Conservation (phyloP, 108 stramenopile genomes). For the Nannochloropsis granulata region DNA sequence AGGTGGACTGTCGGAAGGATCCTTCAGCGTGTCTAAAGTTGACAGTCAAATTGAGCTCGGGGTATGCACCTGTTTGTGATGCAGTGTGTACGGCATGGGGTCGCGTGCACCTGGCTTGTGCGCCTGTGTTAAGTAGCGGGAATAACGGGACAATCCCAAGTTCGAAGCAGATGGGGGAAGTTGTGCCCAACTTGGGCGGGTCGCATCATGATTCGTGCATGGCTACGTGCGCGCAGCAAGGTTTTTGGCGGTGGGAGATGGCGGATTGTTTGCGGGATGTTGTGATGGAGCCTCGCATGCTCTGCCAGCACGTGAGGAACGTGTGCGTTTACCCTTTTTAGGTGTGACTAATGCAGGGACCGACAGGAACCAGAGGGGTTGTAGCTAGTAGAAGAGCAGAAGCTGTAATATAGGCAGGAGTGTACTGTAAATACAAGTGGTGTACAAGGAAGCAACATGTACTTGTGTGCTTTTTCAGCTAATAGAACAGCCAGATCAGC, state of each 20-base stretch:
- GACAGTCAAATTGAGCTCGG: background rate
- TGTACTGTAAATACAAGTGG: too few species aligned
- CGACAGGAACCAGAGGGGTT: too few species aligned
- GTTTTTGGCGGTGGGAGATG: background rate
- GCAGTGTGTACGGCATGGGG: background rate
- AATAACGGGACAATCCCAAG: background rate
- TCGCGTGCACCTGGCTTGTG: background rate
- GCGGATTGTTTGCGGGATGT: background rate
- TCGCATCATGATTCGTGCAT: background rate
- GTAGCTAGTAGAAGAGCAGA: too few species aligned
- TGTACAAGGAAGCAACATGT: too few species aligned
- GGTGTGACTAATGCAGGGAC: background rate
- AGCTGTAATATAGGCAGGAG: too few species aligned
- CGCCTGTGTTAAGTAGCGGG: background rate
- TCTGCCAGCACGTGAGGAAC: background rate
- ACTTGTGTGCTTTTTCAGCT: too few species aligned
- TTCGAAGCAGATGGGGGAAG: background rate
- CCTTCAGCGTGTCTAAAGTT: background rate
- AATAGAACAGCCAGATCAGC: too few species aligned
- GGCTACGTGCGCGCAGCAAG: background rate
- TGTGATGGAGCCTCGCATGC: background rate
- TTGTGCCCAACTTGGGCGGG: background rate
- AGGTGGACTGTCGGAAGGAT: slow-evolving; percentile 20
- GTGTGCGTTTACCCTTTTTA: background rate
- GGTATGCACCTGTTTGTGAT: background rate